Percentiles rank a stretch among this genome's conserved stretches.
Evolutionary conservation across 306 rosid genomes (phyloP).

Genomic region (Quillaja saponaria): DNA sequence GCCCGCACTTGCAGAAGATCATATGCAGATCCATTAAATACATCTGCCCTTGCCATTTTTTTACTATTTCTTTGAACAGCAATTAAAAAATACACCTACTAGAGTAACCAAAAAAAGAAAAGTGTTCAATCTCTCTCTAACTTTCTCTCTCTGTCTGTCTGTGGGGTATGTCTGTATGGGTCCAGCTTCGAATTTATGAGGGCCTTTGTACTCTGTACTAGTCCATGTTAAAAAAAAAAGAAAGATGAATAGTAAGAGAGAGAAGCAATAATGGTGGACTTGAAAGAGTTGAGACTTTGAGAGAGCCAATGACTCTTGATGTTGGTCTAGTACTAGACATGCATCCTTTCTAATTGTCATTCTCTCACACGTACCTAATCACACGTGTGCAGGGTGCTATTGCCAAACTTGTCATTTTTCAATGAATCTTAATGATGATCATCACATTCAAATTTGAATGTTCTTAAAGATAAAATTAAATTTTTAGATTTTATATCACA

Average conservation of each 20-base stretch:
- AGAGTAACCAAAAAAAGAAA: no score
- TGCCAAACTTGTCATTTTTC: conserved; percentile 9
- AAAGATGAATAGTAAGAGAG: neutral
- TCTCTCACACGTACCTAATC: conserved; percentile 40
- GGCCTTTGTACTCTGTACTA: conserved; percentile 2
- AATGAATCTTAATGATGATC: no score
- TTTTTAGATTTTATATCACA: no score
- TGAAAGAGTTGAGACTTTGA: neutral
- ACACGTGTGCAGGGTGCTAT: conserved; percentile 36
- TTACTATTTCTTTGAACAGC: no score
- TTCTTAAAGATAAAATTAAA: no score
- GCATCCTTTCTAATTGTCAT: conserved; percentile 17
- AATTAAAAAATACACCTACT: no score
- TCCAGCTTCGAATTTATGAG: conserved; percentile 27
- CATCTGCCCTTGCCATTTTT: conserved; percentile 8
- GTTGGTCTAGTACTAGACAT: conserved; percentile 59
- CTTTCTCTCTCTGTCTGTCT: neutral
- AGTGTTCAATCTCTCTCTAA: no score
- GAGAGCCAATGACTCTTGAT: conserved; percentile 34
- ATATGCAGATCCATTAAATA: conserved; percentile 36
- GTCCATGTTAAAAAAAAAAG: neutral
- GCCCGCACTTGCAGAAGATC: conserved; percentile 42
- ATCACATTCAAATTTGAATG: neutral
- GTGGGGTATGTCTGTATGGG: conserved; percentile 21
- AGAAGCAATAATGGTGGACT: conserved; percentile 43